Percentiles rank a stretch among this genome's conserved stretches.
Evolutionary conservation across 164 flowering plant species (phyloP).

Genomic region (Umbellularia californica): DNA sequence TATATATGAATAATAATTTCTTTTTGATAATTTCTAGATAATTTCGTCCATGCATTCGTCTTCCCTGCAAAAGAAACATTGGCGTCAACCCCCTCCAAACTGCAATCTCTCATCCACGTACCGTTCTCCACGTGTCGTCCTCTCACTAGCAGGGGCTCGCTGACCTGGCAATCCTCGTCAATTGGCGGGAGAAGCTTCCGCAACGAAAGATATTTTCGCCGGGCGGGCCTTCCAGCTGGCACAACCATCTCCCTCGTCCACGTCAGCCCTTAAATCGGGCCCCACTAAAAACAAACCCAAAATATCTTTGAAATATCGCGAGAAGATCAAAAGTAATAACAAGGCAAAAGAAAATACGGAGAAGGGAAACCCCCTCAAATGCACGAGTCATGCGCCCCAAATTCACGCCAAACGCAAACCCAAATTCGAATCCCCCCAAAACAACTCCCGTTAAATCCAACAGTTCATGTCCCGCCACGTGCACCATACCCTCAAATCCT

Average conservation of each 20-base stretch:
- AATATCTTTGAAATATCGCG: background rate
- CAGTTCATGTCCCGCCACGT: constrained; percentile 11
- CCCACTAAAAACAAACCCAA: background rate
- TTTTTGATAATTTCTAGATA: background rate
- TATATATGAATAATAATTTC: no score
- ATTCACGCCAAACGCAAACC: constrained; percentile 16
- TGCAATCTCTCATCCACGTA: background rate
- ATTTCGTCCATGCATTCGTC: background rate
- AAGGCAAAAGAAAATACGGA: background rate
- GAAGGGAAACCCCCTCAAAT: background rate
- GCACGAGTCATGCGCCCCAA: constrained; percentile 11
- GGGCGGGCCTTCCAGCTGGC: constrained; percentile 6
- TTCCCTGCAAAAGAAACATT: no score
- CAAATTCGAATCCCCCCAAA: constrained; percentile 9
- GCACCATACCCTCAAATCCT: constrained; percentile 6
- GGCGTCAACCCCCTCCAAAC: background rate
- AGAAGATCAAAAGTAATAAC: background rate
- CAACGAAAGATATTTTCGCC: constrained; percentile 17
- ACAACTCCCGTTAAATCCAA: background rate
- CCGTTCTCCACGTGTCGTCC: background rate
- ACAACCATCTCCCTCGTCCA: constrained; percentile 2
- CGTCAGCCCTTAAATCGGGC: constrained; percentile 2
- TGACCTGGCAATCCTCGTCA: constrained; percentile 13
- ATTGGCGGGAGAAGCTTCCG: constrained; percentile 26
- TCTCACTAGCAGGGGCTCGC: background rate